These are phyloP conservation scores for Dendrobium chrysotoxum DNA, from an alignment of 106 monocot species.

Conservation along the genomic window DNA sequence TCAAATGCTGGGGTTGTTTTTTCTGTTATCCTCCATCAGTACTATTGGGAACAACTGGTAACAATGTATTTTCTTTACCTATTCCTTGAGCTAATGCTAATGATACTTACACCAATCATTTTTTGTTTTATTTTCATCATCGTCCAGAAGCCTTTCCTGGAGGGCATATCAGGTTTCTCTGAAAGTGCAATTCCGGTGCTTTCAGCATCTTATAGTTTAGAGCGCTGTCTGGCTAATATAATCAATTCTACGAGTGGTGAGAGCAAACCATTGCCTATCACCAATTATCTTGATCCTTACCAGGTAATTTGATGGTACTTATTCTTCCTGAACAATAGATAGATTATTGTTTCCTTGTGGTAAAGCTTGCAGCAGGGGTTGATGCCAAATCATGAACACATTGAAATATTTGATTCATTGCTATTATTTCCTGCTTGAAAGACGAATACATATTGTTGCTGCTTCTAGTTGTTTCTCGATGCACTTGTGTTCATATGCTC, in stretches of 20 bases:
- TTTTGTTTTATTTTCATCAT: neutral
- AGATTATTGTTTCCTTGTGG: neutral
- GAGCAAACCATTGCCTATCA: constrained; percentile 6
- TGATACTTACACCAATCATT: neutral
- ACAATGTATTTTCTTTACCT: neutral
- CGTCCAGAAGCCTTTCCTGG: constrained; percentile 55
- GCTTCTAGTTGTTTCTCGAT: constrained; percentile 2
- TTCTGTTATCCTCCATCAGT: constrained; percentile 37
- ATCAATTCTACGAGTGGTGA: constrained; percentile 24
- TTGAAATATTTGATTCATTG: neutral
- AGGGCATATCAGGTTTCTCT: constrained; percentile 30
- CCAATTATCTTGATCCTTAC: constrained; percentile 37
- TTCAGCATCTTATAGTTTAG: constrained; percentile 48
- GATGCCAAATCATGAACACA: neutral
- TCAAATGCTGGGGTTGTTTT: constrained; percentile 44
- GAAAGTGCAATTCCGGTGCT: constrained; percentile 39
- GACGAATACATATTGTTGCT: neutral
- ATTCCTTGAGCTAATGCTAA: neutral
- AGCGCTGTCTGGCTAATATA: constrained; percentile 34
- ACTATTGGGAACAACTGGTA: constrained; percentile 63
- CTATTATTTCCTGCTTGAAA: neutral
- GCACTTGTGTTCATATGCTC: neutral
- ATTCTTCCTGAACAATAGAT: neutral
- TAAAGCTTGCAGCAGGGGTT: neutral
- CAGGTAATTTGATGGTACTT: constrained; percentile 25